Evolutionary conservation across 2,329 filamentous ascomycete species (phyloP), one percentile per base, ranked within the genome.

Genomic region (Claviceps sp.): DNA sequence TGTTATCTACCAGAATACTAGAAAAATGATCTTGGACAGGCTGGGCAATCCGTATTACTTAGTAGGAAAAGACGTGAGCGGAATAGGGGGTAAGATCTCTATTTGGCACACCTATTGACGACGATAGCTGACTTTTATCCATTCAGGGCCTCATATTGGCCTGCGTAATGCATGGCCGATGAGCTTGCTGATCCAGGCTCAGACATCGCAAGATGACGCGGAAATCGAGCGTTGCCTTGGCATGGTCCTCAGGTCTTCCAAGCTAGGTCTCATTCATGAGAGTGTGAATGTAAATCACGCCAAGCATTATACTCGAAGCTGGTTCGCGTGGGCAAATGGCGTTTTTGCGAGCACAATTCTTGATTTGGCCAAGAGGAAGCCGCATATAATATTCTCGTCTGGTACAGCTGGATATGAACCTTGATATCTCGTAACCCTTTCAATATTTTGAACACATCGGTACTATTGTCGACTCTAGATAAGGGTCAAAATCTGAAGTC

Each of bases 311-410:
- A 96, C 91, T 1, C 76, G 89, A 57, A 89, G 85, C 62, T 97
- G 91, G 91, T 97, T 97, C 66, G 89, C 91, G 2, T 97, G 90
- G 93, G 93, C 93, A 11, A 98, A 98, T 60, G 93, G 89, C 1
- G 89, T 98, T 11, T 97, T 95, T 69, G 89, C 91, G 14, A 84
- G 89, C 66, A 95, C 90, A 0, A 88, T 98, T 46, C 71, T 98
- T 50, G 89, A 96, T 70, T 65, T 98, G 50, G 93, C 90, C 1
- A 84, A 85, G 68, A 74, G 91, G 64, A 95, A 95, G 68, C 93
- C 93, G 3, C 80, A 95, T 67, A 66, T 97, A 59, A 76, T 97
- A 41, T 95, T 96, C 65, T 84, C 81, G 14, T 68, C 78, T 47
- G 81, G 79, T 0, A 75, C 73, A 3, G 68, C 75, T 56, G 72